Percentiles rank a stretch among this genome's conserved stretches.
Conservation (phyloP, 2,329 filamentous ascomycete species). For the Scolecobasidium constrictum region DNA sequence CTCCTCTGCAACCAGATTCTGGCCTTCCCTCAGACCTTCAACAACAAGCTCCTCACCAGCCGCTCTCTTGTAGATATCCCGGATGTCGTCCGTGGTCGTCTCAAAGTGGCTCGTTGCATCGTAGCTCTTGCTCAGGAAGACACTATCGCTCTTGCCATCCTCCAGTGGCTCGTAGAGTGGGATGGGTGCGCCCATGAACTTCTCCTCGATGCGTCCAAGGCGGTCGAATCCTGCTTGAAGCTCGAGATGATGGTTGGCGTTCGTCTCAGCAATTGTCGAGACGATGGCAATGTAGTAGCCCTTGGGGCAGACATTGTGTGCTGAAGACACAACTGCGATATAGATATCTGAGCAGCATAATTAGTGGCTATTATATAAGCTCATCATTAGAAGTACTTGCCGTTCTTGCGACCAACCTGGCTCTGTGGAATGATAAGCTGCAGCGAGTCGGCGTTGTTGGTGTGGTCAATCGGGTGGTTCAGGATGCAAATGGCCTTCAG, state of each 20-base stretch:
- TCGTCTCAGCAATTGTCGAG: conserved; percentile 87
- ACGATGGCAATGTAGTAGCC: conserved; percentile 99
- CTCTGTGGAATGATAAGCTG: conserved; percentile 98
- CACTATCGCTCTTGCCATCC: conserved; percentile 72
- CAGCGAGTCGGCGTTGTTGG: conserved; percentile 76
- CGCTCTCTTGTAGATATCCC: conserved; percentile 79
- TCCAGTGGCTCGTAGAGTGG: conserved; percentile 87
- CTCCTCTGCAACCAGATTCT: conserved; percentile 21
- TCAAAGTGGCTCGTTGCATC: conserved; percentile 97
- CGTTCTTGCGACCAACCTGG: conserved; percentile 92
- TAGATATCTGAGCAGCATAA: conserved; percentile 63
- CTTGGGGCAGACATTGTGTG: conserved; percentile 97
- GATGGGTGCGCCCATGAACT: conserved; percentile 89
- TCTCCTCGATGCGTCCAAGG: conserved; percentile 88
- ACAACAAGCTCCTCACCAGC: conserved; percentile 79
- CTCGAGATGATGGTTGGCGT: conserved; percentile 91
- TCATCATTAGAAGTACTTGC: conserved; percentile 37
- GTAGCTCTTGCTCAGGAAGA: conserved; percentile 98
- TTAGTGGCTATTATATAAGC: neutral
- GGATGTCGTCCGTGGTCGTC: conserved; percentile 84
- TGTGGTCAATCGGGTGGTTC: conserved; percentile 70
- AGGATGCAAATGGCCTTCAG: conserved; percentile 96
- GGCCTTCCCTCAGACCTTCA: conserved; percentile 72
- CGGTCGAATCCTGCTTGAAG: conserved; percentile 85
- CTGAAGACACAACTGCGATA: conserved; percentile 87